Evolutionary conservation across 2,329 filamentous ascomycete genomes (phyloP).

Genomic region (Ilyonectria robusta): DNA sequence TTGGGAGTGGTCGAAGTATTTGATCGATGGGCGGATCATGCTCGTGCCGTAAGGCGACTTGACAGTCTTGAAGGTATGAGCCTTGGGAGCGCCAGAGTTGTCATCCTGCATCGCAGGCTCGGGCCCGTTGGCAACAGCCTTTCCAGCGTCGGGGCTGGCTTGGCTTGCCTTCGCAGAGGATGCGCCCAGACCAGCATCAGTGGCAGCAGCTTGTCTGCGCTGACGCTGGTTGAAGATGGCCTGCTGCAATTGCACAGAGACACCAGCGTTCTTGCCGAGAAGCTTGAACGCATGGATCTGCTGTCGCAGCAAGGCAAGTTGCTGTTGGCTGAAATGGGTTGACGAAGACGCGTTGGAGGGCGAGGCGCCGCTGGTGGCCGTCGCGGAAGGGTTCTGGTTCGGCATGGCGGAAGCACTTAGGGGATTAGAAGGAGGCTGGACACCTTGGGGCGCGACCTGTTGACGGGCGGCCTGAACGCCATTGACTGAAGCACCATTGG

Average conservation of each 20-base stretch:
- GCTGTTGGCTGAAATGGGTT: conserved; percentile 81
- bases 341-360: conserved; percentile 51
- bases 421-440: conserved; percentile 52
- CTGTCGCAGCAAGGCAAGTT: conserved; percentile 82
- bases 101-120: conserved; percentile 53
- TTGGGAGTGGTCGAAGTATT: conserved; percentile 83
- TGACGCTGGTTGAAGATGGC: conserved; percentile 83
- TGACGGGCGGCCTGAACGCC: conserved; percentile 61
- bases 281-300: conserved; percentile 95
- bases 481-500: conserved; percentile 67
- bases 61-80: conserved; percentile 78
- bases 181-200: conserved; percentile 59
- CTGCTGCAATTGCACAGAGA: conserved; percentile 85
- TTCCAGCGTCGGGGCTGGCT: conserved; percentile 52
- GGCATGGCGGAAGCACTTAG: conserved; percentile 58
- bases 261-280: conserved; percentile 86
- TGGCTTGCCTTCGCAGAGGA: conserved; percentile 50
- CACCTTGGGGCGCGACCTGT: conserved; percentile 51
- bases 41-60: conserved; percentile 78
- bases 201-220: conserved; percentile 71
- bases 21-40: conserved; percentile 73
- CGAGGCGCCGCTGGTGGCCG: conserved; percentile 50
- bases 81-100: conserved; percentile 53
- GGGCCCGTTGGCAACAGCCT: conserved; percentile 55
- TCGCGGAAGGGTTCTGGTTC: conserved; percentile 50